These are phyloP conservation scores for Talaromyces wortmannii DNA, from an alignment of 495 filamentous ascomycete species.

Conservation along the genomic window DNA sequence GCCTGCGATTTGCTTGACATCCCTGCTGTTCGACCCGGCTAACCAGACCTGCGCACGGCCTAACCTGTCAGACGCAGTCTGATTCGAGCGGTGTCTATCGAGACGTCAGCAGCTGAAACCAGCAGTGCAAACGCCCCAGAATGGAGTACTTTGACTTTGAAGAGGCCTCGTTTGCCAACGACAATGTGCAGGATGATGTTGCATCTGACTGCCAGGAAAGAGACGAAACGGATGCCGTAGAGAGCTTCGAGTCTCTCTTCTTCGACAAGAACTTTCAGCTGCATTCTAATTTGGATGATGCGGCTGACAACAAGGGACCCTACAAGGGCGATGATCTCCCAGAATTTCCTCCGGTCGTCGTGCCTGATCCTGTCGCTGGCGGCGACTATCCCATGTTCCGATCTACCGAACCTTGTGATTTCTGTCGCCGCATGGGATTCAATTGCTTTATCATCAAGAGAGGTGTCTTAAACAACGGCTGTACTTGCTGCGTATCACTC, in stretches of 20 bases:
- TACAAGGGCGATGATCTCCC: conserved; percentile 21
- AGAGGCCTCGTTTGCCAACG: conserved; percentile 35
- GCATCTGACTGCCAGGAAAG: conserved; percentile 31
- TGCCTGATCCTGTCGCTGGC: conserved; percentile 25
- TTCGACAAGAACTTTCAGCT: conserved; percentile 33
- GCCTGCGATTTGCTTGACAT: not conserved
- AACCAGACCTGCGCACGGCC: not conserved
- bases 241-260: conserved; percentile 26
- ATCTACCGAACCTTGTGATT: conserved; percentile 57
- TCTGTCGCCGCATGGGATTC: conserved; percentile 61
- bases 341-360: conserved; percentile 10
- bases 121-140: not conserved
- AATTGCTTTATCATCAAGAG: conserved; percentile 70
- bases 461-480: conserved; percentile 60
- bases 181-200: conserved; percentile 30
- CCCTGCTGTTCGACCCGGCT: too few relatives aligned
- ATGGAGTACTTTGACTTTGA: conserved; percentile 54
- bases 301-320: conserved; percentile 6
- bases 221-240: conserved; percentile 25
- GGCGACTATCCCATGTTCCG: conserved; percentile 39
- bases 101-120: not conserved
- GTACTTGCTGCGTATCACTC: conserved; percentile 73
- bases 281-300: conserved; percentile 8
- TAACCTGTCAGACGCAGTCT: not conserved
- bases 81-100: not conserved